Base-by-base conservation (phyloP, 2,329 filamentous ascomycete genomes). In the Ophidiomyces ophidiicola region DNA sequence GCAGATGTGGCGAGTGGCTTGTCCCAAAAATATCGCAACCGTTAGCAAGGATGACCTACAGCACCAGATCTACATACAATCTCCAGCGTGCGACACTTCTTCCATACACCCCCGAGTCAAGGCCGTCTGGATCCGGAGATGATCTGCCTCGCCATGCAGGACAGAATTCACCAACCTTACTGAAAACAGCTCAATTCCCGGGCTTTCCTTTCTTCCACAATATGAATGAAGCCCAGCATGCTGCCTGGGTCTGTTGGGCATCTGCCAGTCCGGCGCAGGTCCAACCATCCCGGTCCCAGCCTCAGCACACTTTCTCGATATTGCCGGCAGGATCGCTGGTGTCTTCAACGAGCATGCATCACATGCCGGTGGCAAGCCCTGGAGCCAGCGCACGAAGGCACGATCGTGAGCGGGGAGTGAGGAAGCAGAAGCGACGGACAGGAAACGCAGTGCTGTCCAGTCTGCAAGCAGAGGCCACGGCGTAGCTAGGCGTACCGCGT, bases 131-230 rank as follows among this genome's bases (percentile, higher is more conserved):
- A 94, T 56, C 80, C 90, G 14, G 80, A 92, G 52, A 80, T 93
- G 61, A 96, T 98, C 59, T 92, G 90, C 67, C 78, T 92, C 33
- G 88, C 87, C 32, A 98, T 98, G 90, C 90, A 94, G 66, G 90
- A 98, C 67, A 93, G 87, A 64, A 76, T 98, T 44, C 90, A 98
- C 66, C 90, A 98, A 63, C 90, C 86, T 31, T 96, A 96, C 67
- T 80, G 90, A 39, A 80, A 88, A 63, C 80, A 74, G 1, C 73
- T 98, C n/a, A 46, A 93, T 98, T 50, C 90, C 90, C 1, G 90
- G 88, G 0, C 71, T 98, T 41, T 81, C 82, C 11, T 81, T 93
- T 56, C 88, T 96, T 37, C 76, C 96, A 38, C 76, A 85, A 59
- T 88, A 81, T 44, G n/a, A n/a, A 87, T 96, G 68, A 94, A 83